Conservation (phyloP, 1,284 basidiomycete species). For the Waitea zeae region DNA sequence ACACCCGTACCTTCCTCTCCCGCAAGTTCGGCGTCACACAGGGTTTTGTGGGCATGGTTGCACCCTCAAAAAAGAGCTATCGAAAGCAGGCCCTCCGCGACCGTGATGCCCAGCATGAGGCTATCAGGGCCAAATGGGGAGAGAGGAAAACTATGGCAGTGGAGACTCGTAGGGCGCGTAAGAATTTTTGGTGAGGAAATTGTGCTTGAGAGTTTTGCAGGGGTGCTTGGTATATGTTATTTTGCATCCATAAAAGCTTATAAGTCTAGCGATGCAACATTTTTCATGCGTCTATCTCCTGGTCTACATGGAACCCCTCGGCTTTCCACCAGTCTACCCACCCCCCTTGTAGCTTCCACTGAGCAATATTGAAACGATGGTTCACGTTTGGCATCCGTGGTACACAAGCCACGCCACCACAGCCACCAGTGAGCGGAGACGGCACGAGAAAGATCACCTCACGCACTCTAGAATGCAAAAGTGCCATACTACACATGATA, state of each 20-base stretch:
- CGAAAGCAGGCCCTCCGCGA: constrained; percentile 19
- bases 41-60: constrained; percentile 34
- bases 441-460: constrained; percentile 64
- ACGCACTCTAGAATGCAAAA: constrained; percentile 80
- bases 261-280: not conserved
- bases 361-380: constrained; percentile 59
- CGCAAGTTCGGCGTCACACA: constrained; percentile 38
- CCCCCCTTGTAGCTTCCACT: constrained; percentile 25
- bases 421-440: constrained; percentile 60
- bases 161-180: constrained; percentile 37
- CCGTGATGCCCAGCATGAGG: constrained; percentile 22
- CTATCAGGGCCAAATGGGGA: constrained; percentile 33
- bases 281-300: too few relatives aligned
- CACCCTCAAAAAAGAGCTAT: constrained; percentile 30
- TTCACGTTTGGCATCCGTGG: constrained; percentile 68
- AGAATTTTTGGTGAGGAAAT: constrained; percentile 41
- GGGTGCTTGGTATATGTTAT: not conserved
- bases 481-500: constrained; percentile 89
- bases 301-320: too few relatives aligned
- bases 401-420: constrained; percentile 51
- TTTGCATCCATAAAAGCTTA: too few relatives aligned
- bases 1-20: constrained; percentile 34
- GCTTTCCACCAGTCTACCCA: constrained; percentile 1
- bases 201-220: not conserved
- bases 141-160: constrained; percentile 33